Percentiles rank a stretch among this genome's conserved stretches.
Conservation (phyloP, 805 yeast species). For the Torulaspora indica region DNA sequence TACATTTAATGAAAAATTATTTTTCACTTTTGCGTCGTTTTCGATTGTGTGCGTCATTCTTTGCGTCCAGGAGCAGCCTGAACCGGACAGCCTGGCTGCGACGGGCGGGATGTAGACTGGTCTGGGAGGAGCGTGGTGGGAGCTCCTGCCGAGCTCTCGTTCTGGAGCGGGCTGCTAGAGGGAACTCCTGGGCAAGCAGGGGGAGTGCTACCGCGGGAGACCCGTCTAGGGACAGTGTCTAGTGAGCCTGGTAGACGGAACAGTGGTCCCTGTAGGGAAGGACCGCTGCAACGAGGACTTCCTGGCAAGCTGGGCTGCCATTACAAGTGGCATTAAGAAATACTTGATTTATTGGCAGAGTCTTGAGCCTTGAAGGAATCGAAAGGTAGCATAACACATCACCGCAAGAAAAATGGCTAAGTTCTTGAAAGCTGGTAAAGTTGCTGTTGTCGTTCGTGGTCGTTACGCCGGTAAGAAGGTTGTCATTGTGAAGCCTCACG, state of each 20-base stretch:
- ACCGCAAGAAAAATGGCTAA: slow-evolving; percentile 70
- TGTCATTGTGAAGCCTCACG: slow-evolving; percentile 96
- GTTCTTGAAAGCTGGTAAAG: slow-evolving; percentile 99
- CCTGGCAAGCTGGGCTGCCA: neutral
- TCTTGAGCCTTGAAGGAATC: slow-evolving; percentile 6
- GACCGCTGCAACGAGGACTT: slow-evolving; percentile 2
- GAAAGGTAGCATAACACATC: slow-evolving; percentile 21
- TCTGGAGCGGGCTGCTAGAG: neutral
- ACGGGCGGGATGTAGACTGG: too few species aligned
- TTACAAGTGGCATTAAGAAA: slow-evolving; percentile 1
- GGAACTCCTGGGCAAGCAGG: neutral
- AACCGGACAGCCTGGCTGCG: too few species aligned
- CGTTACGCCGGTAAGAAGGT: slow-evolving; percentile 99
- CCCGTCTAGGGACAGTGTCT: neutral
- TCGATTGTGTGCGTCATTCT: neutral
- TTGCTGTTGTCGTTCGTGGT: slow-evolving; percentile 99
- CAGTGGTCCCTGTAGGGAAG: neutral
- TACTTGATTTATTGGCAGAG: neutral
- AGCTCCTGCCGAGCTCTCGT: too few species aligned
- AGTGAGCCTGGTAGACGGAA: neutral
- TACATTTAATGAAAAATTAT: neutral
- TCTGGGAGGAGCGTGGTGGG: too few species aligned
- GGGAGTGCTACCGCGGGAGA: neutral
- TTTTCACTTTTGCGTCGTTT: slow-evolving; percentile 1
- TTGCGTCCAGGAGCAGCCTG: neutral